These are phyloP conservation scores for Chaetothyriales sp. DNA, from an alignment of 2,329 filamentous ascomycete genomes.

Conservation along the genomic window DNA sequence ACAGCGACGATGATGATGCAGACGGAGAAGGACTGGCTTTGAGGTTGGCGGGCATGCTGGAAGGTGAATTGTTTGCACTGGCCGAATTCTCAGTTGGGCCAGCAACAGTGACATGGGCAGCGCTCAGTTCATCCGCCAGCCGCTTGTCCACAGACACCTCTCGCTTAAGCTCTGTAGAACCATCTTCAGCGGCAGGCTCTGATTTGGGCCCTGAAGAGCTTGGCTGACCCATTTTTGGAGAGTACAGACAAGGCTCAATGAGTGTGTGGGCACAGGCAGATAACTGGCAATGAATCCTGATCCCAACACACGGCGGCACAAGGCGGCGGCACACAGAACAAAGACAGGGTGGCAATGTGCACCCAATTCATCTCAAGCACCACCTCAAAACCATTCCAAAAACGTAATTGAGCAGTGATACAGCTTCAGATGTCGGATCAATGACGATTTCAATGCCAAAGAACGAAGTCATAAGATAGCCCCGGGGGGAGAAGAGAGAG, in stretches of 20 bases:
- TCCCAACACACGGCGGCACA: neutral
- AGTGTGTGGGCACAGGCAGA: neutral
- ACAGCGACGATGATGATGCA: constrained; percentile 7
- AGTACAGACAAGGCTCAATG: neutral
- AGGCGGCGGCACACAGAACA: neutral
- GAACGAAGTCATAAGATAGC: neutral
- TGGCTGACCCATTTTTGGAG: constrained; percentile 8
- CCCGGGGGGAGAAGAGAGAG: too few relatives aligned
- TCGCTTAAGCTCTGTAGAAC: constrained; percentile 13
- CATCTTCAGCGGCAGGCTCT: constrained; percentile 9
- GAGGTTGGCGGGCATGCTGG: constrained; percentile 6
- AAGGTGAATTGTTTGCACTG: constrained; percentile 12
- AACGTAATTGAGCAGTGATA: neutral
- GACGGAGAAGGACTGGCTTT: constrained; percentile 16
- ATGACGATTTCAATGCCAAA: neutral
- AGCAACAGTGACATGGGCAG: constrained; percentile 6
- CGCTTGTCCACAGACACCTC: constrained; percentile 10
- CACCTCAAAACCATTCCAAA: neutral
- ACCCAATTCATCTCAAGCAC: neutral
- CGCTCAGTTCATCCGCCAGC: constrained; percentile 9
- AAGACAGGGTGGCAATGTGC: neutral
- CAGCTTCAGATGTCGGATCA: neutral
- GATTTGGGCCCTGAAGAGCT: constrained; percentile 5
- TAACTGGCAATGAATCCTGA: neutral
- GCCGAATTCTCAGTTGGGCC: constrained; percentile 7